These are phyloP conservation scores for Saccharomycopsis babjevae DNA, from an alignment of 805 yeast genomes.

Conservation along the genomic window DNA sequence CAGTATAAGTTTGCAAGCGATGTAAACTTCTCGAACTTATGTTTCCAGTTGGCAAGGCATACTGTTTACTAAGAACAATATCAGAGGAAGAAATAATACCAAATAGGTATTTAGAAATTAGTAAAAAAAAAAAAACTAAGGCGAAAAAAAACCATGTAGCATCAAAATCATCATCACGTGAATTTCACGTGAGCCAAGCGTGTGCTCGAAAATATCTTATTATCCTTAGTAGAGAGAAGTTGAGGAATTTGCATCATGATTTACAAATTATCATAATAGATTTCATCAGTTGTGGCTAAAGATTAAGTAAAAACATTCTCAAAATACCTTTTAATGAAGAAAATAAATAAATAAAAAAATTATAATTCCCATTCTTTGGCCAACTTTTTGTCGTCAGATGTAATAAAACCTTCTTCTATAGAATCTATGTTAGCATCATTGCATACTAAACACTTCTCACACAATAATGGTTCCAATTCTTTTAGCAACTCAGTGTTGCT, in stretches of 20 bases:
- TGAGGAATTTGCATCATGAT: too few relatives aligned
- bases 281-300: too few relatives aligned
- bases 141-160: not conserved
- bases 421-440: conserved; percentile 61
- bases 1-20: not conserved
- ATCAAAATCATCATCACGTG: not conserved
- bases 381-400: conserved; percentile 8
- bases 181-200: not conserved
- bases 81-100: not conserved
- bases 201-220: too few relatives aligned
- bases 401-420: conserved; percentile 50
- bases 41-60: not conserved
- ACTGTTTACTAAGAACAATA: not conserved
- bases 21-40: not conserved
- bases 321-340: not conserved
- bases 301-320: too few relatives aligned
- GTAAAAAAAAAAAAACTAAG: not conserved
- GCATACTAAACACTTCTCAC: conserved; percentile 65
- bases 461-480: conserved; percentile 51
- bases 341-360: not conserved
- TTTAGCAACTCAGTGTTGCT: conserved; percentile 23
- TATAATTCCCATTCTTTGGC: conserved; percentile 15
- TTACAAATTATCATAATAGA: too few relatives aligned
- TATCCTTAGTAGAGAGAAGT: too few relatives aligned
- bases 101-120: too few relatives aligned